These are phyloP conservation scores for Bipolaris zeicola DNA, from an alignment of 2,329 filamentous ascomycete species.

Conservation along the genomic window DNA sequence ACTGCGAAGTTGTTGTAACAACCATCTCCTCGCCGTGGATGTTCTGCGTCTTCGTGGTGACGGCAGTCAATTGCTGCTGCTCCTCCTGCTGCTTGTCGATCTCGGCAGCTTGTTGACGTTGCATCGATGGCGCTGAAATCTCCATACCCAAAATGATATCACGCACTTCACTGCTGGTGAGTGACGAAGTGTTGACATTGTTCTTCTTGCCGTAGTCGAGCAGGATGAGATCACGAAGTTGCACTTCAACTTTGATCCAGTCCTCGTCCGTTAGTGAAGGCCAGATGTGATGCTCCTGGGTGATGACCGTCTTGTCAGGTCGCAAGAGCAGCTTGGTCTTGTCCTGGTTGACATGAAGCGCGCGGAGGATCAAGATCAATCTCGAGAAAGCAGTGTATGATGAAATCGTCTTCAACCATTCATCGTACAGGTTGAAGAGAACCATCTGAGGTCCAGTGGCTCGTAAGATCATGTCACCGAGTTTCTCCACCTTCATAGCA, in stretches of 20 bases:
- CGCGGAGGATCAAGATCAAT: conserved; percentile 88
- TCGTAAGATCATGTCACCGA: conserved; percentile 97
- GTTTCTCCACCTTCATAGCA: conserved; percentile 99
- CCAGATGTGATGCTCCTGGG: conserved; percentile 99
- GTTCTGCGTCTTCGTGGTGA: conserved; percentile 98
- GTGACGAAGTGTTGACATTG: conserved; percentile 96
- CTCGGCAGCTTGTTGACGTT: conserved; percentile 96
- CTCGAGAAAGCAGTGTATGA: conserved; percentile 98
- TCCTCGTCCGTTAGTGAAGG: conserved; percentile 91
- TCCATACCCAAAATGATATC: conserved; percentile 99
- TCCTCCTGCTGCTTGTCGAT: conserved; percentile 99
- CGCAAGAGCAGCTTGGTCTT: conserved; percentile 96
- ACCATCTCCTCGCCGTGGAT: conserved; percentile 97
- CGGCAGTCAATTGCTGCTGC: conserved; percentile 92
- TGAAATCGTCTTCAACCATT: conserved; percentile 98
- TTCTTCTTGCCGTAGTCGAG: conserved; percentile 99
- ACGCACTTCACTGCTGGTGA: conserved; percentile 95
- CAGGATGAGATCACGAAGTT: conserved; percentile 90
- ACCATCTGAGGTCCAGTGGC: conserved; percentile 99
- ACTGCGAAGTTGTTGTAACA: conserved; percentile 96
- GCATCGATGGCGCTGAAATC: conserved; percentile 96
- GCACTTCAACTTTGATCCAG: conserved; percentile 99
- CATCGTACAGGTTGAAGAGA: conserved; percentile 97
- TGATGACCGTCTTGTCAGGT: conserved; percentile 97
- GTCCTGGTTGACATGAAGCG: conserved; percentile 95